Base-by-base conservation (phyloP, 2,329 filamentous ascomycete genomes). In the Anisogramma anomala region DNA sequence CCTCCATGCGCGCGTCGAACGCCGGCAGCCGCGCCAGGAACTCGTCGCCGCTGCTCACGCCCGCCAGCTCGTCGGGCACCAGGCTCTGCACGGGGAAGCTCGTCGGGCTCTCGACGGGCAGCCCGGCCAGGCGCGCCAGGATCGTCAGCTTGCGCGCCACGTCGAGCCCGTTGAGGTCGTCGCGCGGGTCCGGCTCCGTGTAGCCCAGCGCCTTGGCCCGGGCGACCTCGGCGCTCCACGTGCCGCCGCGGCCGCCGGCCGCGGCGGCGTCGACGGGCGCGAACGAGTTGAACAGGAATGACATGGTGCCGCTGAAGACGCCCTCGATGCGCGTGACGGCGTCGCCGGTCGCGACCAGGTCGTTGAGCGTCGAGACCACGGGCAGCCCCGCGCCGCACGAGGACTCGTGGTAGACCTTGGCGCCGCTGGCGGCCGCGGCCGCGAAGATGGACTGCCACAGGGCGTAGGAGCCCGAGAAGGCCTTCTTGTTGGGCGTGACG, bases 401-500 rank as follows among this genome's bases (percentile, higher is more conserved):
- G 30, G 85, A 88, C 66, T 98, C 91, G 61, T 98, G 91, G 71
- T 91, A 96, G 45, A 96, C 72, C 57, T 86, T 83, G 32, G 88
- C 84, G 32, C 82, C 82, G 1, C 74, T 75, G 22, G 72, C 69
- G 35, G 73, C 69, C 1, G 87, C 81, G 1, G 84, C 73, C 3
- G 68, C 65, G 62, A 94, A 93, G 57, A 98, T 95, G 48, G 83
- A 77, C 55, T 84, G 74, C 88, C 89, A 98, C 42, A 94, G 68
- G 52, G 77, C 69, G 54, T 84, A 79, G 33, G 76, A 78, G 43
- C 83, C 79, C 0, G 86, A 93, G 65, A 98, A 98, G 11, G 84
- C 89, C 66, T 98, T 98, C 71, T 98, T 98, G 72, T 96, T 98
- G 32, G 91, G 88, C 1, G 91, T 98, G 20, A 96, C 85, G 53